Evolutionary conservation across 1,139 yeast species (phyloP), one percentile per base, ranked within the genome.

Genomic region (Lodderomyces metapsilosis): DNA sequence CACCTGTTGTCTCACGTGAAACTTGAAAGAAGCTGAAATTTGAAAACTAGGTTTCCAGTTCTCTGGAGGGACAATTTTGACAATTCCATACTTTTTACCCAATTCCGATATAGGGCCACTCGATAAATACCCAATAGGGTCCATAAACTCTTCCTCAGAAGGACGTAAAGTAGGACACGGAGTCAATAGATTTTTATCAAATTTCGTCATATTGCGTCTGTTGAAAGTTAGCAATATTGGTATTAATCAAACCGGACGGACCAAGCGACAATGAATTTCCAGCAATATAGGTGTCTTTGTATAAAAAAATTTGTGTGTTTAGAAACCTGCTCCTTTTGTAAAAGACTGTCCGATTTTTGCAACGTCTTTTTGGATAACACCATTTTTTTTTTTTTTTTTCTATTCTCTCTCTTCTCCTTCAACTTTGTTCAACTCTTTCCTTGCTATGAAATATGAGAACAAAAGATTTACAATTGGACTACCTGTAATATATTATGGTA

Each of bases 1-100:
- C 39, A 71, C 74, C 55, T 85, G 92, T 18, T 81, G 58, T 43
- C 92, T 62, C 5, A 88, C 84, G 48, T 79, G 82, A 53, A 85
- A 84, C 42, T 62, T 70, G 58, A 85, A 84, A 7, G 64, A 56
- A 32, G 68, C 64, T 38, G 84, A 72, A 13, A 84, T 64, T 46
- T 78, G 70, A 47, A 84, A 72, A 0, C 70, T 51, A 1, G 85
- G 83, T 41, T 63, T 62, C 77, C 86, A 82, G 10, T 56, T 64
- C 4, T 49, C 43, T 0, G 92, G 92, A 2, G 94, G 89, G 1
- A 76, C 68, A 1, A 85, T 52, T 54, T 84, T 85, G 23, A 85
- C 61, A 52, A 85, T 72, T 1, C 94, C 94, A 56, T 68, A 84
- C 37, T 67, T 58, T 9, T 63, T 64, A 4, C 92, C 94, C 21